Evolutionary conservation across 2,329 filamentous ascomycete genomes (phyloP).

Genomic region (Ophiostoma montium): DNA sequence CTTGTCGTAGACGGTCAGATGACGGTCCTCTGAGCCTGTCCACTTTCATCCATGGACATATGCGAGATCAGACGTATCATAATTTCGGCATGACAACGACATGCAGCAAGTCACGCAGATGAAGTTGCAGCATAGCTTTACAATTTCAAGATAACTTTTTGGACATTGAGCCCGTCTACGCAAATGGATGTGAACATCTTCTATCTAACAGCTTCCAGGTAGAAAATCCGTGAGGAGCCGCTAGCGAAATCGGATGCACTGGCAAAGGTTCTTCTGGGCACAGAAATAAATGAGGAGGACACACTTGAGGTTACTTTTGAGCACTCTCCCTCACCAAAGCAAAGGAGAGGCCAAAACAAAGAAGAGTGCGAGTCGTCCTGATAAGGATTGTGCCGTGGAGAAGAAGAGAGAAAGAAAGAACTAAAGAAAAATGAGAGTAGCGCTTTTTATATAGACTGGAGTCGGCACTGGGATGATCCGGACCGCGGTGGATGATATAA

Average conservation of each 20-base stretch:
- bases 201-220: constrained; percentile 17
- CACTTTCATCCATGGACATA: no score
- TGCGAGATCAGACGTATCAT: no score
- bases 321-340: background rate
- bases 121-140: no score
- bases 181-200: constrained; percentile 13
- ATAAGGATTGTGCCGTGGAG: constrained; percentile 76
- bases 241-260: constrained; percentile 94
- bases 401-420: constrained; percentile 19
- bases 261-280: constrained; percentile 60
- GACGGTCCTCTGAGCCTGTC: no score
- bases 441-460: background rate
- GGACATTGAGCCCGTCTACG: background rate
- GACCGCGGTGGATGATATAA: background rate
- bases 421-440: constrained; percentile 6
- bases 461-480: constrained; percentile 9
- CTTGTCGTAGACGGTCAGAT: no score
- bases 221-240: constrained; percentile 49
- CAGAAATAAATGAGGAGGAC: constrained; percentile 79
- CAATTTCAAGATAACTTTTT: no score
- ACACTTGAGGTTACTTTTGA: constrained; percentile 42
- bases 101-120: no score
- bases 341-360: background rate
- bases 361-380: constrained; percentile 25
- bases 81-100: no score